Conservation (phyloP, 345 rosid genomes). For the Ailanthus altissimus region DNA sequence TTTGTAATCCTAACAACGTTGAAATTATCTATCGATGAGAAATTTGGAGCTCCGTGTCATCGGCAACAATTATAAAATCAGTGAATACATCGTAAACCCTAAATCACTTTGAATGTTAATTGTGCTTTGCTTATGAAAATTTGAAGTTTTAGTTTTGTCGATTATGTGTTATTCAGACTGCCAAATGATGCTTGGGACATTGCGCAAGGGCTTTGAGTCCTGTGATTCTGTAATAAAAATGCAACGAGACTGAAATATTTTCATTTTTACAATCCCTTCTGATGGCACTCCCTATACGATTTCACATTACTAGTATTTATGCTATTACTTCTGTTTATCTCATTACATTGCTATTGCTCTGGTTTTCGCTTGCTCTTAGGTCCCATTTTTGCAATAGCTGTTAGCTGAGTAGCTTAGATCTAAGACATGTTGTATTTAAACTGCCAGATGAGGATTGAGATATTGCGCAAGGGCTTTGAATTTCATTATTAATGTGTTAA, state of each 20-base stretch:
- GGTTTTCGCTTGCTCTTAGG: background rate
- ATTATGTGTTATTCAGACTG: background rate
- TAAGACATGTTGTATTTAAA: background rate
- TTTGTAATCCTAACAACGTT: background rate
- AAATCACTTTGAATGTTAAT: background rate
- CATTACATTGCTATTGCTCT: background rate
- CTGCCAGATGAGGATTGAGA: conserved; percentile 32
- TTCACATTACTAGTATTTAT: background rate
- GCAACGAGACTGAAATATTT: conserved; percentile 25
- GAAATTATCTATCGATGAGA: too few relatives aligned
- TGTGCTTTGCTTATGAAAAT: background rate
- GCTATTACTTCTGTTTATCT: background rate
- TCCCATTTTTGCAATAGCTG: background rate
- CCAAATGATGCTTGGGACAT: conserved; percentile 32
- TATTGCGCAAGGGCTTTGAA: conserved; percentile 35
- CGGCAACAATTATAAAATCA: background rate
- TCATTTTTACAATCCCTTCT: conserved; percentile 6
- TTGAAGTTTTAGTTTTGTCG: background rate
- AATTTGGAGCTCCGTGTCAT: background rate
- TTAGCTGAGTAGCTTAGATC: background rate
- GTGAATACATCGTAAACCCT: conserved; percentile 3
- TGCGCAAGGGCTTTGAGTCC: conserved; percentile 46
- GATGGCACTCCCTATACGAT: conserved; percentile 13
- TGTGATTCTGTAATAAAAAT: background rate
- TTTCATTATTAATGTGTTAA: conserved; percentile 23